phyloP scores from a whole-genome alignment of 2,329 filamentous ascomycete genomes.

The Aureobasidium melanogenum region DNA sequence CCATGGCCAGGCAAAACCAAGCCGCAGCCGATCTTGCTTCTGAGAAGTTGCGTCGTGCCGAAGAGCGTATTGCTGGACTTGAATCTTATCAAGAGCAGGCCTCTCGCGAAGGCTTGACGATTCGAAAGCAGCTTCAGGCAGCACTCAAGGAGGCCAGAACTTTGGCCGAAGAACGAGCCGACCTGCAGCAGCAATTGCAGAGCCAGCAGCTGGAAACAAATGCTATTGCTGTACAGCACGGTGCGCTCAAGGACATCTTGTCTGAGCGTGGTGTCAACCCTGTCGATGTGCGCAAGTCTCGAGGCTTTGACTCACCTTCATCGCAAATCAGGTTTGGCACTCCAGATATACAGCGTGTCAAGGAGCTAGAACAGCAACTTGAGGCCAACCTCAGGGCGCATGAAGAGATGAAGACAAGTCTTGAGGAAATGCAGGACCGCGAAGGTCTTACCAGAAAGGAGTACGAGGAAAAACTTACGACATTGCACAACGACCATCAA shows the following conservation, averaged over 20 bases:
- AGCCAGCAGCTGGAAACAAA: conserved; percentile 90
- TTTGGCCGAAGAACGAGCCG: conserved; percentile 70
- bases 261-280: conserved; percentile 80
- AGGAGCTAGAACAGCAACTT: conserved; percentile 83
- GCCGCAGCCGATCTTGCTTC: conserved; percentile 77
- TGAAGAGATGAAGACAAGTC: conserved; percentile 71
- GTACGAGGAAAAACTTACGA: conserved; percentile 86
- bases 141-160: conserved; percentile 74
- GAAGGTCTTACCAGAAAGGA: conserved; percentile 79
- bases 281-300: conserved; percentile 60
- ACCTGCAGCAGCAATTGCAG: conserved; percentile 73
- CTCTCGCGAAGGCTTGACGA: conserved; percentile 81
- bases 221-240: conserved; percentile 83
- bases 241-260: conserved; percentile 85
- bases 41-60: conserved; percentile 82
- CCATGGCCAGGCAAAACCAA: conserved; percentile 79
- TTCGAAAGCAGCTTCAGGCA: conserved; percentile 81
- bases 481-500: conserved; percentile 94
- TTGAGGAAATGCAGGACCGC: conserved; percentile 68
- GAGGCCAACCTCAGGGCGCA: conserved; percentile 68
- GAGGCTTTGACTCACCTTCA: conserved; percentile 59
- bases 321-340: conserved; percentile 46
- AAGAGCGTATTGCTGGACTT: conserved; percentile 91
- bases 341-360: conserved; percentile 69
- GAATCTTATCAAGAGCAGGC: conserved; percentile 97